Conservation (phyloP, 164 flowering plant species). For the Berberis vulgaris region DNA sequence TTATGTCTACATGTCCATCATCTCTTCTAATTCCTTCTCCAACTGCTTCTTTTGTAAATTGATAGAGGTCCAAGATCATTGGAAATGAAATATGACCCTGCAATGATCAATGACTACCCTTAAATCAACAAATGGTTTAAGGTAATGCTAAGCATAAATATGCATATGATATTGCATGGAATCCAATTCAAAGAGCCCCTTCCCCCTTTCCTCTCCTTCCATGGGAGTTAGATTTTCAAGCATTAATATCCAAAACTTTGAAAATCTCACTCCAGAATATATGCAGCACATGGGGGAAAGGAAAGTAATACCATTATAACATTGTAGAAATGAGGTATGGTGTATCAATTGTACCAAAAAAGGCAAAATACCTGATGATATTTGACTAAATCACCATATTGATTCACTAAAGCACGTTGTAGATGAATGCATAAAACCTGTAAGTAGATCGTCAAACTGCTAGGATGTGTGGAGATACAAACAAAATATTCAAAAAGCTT, state of each 20-base stretch:
- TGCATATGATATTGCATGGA: not conserved
- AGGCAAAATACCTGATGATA: constrained; percentile 37
- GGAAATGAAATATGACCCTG: constrained; percentile 86
- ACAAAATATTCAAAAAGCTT: not conserved
- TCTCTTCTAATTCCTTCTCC: constrained; percentile 22
- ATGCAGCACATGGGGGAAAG: too few relatives aligned
- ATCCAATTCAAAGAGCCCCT: too few relatives aligned
- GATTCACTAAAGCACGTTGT: constrained; percentile 60
- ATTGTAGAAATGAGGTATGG: too few relatives aligned
- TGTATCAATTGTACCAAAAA: not conserved
- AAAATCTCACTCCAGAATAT: too few relatives aligned
- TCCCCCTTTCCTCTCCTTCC: too few relatives aligned
- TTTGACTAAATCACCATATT: constrained; percentile 59
- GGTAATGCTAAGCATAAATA: not conserved
- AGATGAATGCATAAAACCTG: constrained; percentile 90
- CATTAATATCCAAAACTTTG: too few relatives aligned
- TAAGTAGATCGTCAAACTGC: constrained; percentile 13
- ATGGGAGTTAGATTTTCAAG: too few relatives aligned
- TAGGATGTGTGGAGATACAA: constrained; percentile 3
- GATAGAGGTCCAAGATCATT: constrained; percentile 43
- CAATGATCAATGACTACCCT: constrained; percentile 7
- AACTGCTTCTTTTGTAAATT: constrained; percentile 37
- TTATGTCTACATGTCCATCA: constrained; percentile 15
- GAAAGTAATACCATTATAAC: too few relatives aligned
- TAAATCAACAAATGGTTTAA: too few relatives aligned